phyloP scores from a whole-genome alignment of 164 flowering plant species.

The Vitis riparia region DNA sequence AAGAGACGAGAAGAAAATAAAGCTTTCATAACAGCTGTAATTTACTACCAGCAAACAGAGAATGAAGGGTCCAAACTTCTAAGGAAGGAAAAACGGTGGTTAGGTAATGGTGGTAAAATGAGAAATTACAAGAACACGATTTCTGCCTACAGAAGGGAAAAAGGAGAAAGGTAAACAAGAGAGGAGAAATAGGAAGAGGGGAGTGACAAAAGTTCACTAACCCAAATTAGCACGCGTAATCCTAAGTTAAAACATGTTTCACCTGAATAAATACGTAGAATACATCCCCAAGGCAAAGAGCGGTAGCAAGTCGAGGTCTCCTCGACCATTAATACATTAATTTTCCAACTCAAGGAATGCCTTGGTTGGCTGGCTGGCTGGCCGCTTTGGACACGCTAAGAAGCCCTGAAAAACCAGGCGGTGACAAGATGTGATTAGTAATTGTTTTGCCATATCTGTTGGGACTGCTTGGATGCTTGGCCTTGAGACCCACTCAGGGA shows the following conservation, averaged over 20 bases:
- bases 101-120: too few species aligned
- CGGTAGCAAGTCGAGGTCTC: slow-evolving; percentile 38
- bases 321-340: slow-evolving; percentile 18
- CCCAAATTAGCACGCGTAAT: slow-evolving; percentile 37
- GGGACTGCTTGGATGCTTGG: slow-evolving; percentile 74
- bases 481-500: slow-evolving; percentile 59
- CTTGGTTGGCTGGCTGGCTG: slow-evolving; percentile 8
- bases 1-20: too few species aligned
- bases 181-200: too few species aligned
- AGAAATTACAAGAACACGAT: too few species aligned
- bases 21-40: too few species aligned
- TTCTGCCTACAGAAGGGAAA: too few species aligned
- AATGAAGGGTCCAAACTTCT: too few species aligned
- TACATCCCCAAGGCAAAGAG: slow-evolving; percentile 58
- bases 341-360: slow-evolving; percentile 21
- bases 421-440: slow-evolving; percentile 47
- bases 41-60: too few species aligned
- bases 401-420: slow-evolving; percentile 47
- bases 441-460: slow-evolving; percentile 85
- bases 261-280: slow-evolving; percentile 29
- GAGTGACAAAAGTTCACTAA: slow-evolving; percentile 4
- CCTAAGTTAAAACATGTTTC: slow-evolving; percentile 30
- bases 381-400: slow-evolving; percentile 39
- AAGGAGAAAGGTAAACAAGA: neutral
- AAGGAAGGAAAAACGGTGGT: too few species aligned